Conservation (phyloP, 768 basidiomycete species). For the Amanita molliuscula region DNA sequence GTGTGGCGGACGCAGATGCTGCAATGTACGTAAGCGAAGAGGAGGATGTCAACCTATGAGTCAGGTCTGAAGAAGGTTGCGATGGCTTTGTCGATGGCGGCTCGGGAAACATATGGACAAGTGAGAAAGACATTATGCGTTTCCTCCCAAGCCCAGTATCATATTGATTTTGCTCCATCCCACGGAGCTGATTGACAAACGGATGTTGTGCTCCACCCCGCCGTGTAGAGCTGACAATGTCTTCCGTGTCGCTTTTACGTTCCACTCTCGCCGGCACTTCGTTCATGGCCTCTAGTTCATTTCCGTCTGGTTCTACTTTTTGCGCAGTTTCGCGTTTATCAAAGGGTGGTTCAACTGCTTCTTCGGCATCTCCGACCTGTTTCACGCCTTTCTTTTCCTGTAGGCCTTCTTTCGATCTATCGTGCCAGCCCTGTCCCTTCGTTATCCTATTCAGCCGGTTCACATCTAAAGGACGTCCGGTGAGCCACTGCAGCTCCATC, state of each 20-base stretch:
- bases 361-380: too few relatives aligned
- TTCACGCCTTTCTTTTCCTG: too few relatives aligned
- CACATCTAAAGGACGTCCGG: neutral
- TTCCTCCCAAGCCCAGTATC: neutral
- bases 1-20: neutral
- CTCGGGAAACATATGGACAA: conserved; percentile 5
- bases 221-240: too few relatives aligned
- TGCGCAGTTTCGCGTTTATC: neutral
- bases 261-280: neutral
- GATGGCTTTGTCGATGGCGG: neutral
- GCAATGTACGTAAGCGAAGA: neutral
- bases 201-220: neutral
- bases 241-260: neutral
- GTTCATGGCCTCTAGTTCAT: neutral
- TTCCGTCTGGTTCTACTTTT: neutral
- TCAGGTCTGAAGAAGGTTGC: neutral
- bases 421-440: neutral
- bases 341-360: too few relatives aligned
- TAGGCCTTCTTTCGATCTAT: neutral
- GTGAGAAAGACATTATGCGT: conserved; percentile 2
- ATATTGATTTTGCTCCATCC: neutral
- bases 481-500: neutral
- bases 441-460: neutral
- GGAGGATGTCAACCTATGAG: neutral
- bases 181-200: neutral